Evolutionary conservation across 148 eudicot species (phyloP).

Genomic region (Diospyros lotus): DNA sequence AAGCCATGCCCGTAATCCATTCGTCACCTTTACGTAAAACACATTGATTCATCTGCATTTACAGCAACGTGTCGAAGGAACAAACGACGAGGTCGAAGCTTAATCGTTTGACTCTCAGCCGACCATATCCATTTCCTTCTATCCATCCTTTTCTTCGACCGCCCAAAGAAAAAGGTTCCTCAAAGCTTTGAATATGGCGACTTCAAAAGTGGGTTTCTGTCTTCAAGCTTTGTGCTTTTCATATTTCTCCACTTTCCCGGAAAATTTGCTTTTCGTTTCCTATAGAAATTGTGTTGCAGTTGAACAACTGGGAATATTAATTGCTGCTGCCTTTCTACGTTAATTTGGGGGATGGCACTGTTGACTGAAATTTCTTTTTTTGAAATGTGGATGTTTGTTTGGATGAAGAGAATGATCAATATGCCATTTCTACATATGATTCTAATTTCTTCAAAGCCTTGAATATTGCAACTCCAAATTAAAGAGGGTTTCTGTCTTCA

Average conservation of each 20-base stretch:
- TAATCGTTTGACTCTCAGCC: conserved; percentile 12
- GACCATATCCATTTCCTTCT: neutral
- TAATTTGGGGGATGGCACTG: too few species aligned
- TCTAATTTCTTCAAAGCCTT: neutral
- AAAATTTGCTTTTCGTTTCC: neutral
- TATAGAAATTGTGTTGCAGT: neutral
- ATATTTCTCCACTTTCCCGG: neutral
- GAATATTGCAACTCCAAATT: conserved; percentile 8
- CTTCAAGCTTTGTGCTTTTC: neutral
- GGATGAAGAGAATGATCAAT: too few species aligned
- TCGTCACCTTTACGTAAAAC: too few species aligned
- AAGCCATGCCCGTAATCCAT: too few species aligned
- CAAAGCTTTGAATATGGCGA: conserved; percentile 6
- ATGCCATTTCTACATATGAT: too few species aligned
- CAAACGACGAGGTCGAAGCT: too few species aligned
- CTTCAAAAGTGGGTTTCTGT: conserved; percentile 22
- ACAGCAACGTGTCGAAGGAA: too few species aligned
- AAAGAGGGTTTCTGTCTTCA: conserved; percentile 21
- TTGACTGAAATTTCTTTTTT: too few species aligned
- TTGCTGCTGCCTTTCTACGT: too few species aligned
- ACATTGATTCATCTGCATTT: too few species aligned
- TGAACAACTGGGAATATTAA: too few species aligned
- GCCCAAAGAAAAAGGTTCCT: conserved; percentile 34
- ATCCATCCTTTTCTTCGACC: conserved; percentile 10
- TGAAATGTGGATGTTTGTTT: too few species aligned